A percentile compares a stretch with the other conserved stretches of the same genome.
Evolutionary conservation across 2,329 filamentous ascomycete species (phyloP).

Genomic region (Knoxdaviesia capensis): DNA sequence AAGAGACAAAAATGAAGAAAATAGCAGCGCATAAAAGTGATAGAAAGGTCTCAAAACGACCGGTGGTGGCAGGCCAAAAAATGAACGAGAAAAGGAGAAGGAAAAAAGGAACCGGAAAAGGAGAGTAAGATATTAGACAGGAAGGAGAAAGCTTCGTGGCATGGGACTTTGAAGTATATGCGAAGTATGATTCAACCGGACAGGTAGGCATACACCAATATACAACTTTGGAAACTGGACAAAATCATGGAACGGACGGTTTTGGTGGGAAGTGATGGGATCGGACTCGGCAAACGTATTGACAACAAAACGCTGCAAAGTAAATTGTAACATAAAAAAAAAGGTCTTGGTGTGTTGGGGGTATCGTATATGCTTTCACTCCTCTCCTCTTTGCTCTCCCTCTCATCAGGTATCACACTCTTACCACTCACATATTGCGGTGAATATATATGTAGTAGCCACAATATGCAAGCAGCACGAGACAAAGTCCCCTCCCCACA

Average conservation of each 20-base stretch:
- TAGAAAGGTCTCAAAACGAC: background rate
- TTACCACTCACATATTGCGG: too few relatives aligned
- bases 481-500: too few relatives aligned
- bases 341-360: background rate
- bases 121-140: constrained; percentile 1
- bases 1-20: constrained; percentile 6
- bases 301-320: constrained; percentile 1
- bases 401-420: too few relatives aligned
- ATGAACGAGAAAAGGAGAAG: background rate
- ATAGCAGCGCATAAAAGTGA: constrained; percentile 1
- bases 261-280: constrained; percentile 2
- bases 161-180: background rate
- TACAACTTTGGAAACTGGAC: too few relatives aligned
- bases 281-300: constrained; percentile 4
- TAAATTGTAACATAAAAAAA: background rate
- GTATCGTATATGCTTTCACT: too few relatives aligned
- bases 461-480: too few relatives aligned
- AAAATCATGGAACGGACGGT: too few relatives aligned
- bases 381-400: too few relatives aligned
- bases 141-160: constrained; percentile 2
- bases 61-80: background rate
- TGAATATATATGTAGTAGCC: too few relatives aligned
- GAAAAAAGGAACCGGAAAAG: background rate
- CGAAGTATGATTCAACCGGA: constrained; percentile 2
- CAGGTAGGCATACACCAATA: constrained; percentile 1